Base-by-base conservation (phyloP, 352 stramenopile genomes). In the Globisporangium ultimum region DNA sequence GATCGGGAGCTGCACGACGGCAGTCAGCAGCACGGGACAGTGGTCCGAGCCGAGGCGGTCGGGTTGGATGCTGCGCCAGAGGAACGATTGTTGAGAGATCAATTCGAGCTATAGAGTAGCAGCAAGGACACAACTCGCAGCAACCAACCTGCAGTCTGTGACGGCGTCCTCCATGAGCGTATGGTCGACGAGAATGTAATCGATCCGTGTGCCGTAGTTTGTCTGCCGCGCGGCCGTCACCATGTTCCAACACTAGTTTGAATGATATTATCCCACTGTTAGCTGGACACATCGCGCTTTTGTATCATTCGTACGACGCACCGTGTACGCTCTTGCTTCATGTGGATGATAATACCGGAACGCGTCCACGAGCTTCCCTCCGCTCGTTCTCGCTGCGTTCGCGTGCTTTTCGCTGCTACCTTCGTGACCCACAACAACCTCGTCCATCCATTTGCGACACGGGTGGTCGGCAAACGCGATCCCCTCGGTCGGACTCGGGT, bases 121-220 rank as follows among this genome's bases (percentile, higher is more conserved):
- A n/a, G 14, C 11, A 32, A 36, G 1, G 9, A 5, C 17, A 18
- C 18, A 21, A 14, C 8, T 14, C 24, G 22, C n/a, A 17, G 8
- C 59, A 17, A 50, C 68, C 53, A 66, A 91, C 88, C 70, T 87
- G 81, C 71, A 93, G 14, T 69, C 73, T 17, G 59, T 70, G 36
- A 82, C 58, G 18, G 53, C 80, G 11, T 76, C 62, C 18, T 70
- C 54, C 49, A 89, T 47, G 41, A 96, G 72, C 17, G 21, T 38
- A 0, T 60, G 53, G n/a, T 91, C 83, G 3, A 86, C 70, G 18
- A 97, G 69, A 49, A 97, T 89, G 55, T 97, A 97, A 67, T 97
- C 91, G 55, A 97, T 93, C 41, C 91, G 84, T 20, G 84, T 89
- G 53, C 91, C 91, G 49, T 90, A 97, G 66, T 97, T 97, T 62